Conservation (phyloP, 2,329 filamentous ascomycete genomes). For the Fusarium musae region DNA sequence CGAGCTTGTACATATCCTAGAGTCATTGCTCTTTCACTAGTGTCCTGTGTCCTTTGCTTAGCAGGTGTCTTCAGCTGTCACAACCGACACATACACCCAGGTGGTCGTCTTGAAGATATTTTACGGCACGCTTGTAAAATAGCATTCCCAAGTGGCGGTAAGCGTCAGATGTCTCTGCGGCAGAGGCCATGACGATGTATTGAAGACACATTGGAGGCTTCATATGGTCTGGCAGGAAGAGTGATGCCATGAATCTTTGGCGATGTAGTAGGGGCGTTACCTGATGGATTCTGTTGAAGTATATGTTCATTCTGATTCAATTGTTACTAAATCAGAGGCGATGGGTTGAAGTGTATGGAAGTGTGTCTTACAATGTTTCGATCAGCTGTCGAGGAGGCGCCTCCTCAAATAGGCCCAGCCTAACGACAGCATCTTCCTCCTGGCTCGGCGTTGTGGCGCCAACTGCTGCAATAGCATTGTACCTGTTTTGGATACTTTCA, state of each 20-base stretch:
- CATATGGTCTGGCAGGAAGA: not conserved
- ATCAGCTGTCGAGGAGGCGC: not conserved
- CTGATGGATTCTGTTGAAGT: conserved; percentile 4
- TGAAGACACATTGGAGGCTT: conserved; percentile 23
- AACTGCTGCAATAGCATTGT: not conserved
- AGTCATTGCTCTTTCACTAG: not conserved
- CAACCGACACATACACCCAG: not conserved
- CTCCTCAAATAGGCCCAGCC: not conserved
- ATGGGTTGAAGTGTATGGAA: not conserved
- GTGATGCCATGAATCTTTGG: conserved; percentile 7
- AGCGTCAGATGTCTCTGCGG: not conserved
- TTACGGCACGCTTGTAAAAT: conserved; percentile 4
- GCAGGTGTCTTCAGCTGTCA: not conserved
- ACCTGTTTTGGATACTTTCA: not conserved
- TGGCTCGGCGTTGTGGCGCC: not conserved
- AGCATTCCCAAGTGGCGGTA: not conserved
- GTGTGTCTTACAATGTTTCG: not conserved
- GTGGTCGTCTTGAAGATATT: not conserved
- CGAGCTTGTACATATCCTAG: conserved; percentile 11
- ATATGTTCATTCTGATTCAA: not conserved
- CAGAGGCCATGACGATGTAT: conserved; percentile 23
- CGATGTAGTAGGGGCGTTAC: conserved; percentile 6
- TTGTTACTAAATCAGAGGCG: not conserved
- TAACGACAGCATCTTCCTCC: not conserved
- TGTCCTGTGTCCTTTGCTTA: not conserved